These are phyloP conservation scores for Venturia carpophila DNA, from an alignment of 2,329 filamentous ascomycete species.

Conservation along the genomic window DNA sequence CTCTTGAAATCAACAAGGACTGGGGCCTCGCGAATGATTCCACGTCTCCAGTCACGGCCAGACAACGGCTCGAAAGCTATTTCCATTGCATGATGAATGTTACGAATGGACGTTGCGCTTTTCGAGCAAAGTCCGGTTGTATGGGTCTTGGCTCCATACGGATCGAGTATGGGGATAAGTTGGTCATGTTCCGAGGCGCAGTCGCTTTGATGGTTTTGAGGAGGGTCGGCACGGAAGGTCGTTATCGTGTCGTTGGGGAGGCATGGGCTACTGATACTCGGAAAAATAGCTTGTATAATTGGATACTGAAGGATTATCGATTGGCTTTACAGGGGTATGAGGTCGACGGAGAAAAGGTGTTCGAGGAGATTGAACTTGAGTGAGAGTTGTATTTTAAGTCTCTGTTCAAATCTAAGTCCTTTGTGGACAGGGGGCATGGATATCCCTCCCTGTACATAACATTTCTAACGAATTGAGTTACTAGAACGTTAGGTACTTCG, in stretches of 20 bases:
- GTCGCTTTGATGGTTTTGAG: background rate
- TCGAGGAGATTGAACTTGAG: background rate
- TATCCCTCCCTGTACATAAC: no score
- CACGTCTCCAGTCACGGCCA: background rate
- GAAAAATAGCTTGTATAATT: background rate
- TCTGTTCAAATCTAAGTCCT: no score
- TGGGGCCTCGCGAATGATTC: background rate
- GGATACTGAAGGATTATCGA: background rate
- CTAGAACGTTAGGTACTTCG: no score
- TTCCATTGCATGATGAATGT: conserved; percentile 7
- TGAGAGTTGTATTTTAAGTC: background rate
- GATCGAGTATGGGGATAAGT: background rate
- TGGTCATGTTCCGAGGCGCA: background rate
- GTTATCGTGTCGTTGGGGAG: conserved; percentile 1
- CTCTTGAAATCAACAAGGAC: background rate
- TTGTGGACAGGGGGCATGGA: no score
- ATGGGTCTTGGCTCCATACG: background rate
- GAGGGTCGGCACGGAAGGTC: background rate
- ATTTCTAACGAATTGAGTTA: no score
- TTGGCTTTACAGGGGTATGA: background rate
- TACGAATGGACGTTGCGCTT: background rate
- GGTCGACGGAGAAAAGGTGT: background rate
- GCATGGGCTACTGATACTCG: background rate
- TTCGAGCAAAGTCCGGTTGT: background rate
- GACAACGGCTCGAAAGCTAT: background rate